Conservation (phyloP, 495 filamentous ascomycete genomes). For the Penicillium goetzii region DNA sequence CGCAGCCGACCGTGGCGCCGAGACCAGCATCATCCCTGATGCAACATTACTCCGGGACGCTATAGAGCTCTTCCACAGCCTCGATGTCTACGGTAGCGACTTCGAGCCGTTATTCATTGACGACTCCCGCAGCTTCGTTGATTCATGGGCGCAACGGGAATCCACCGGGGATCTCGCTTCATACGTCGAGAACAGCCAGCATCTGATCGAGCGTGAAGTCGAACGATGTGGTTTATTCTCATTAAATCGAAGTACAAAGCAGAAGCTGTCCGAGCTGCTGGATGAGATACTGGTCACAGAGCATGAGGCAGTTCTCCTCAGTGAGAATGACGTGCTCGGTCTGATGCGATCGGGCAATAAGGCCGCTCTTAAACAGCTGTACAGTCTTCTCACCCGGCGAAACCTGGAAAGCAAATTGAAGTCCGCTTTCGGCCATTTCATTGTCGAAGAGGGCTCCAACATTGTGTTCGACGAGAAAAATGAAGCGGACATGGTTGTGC, state of each 20-base stretch:
- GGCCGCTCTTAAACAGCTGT: conserved; percentile 72
- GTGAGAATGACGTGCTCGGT: conserved; percentile 62
- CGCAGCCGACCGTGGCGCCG: conserved; percentile 65
- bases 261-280: conserved; percentile 69
- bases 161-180: conserved; percentile 61
- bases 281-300: conserved; percentile 67
- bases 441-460: conserved; percentile 69
- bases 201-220: conserved; percentile 70
- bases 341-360: conserved; percentile 69
- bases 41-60: conserved; percentile 65
- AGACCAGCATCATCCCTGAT: conserved; percentile 45
- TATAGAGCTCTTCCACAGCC: conserved; percentile 77
- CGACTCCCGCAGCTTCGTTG: conserved; percentile 66
- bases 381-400: conserved; percentile 69
- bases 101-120: conserved; percentile 78
- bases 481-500: conserved; percentile 83
- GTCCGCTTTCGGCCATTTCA: conserved; percentile 75
- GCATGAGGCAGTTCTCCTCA: conserved; percentile 64
- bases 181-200: conserved; percentile 70
- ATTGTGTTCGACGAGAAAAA: conserved; percentile 82
- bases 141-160: conserved; percentile 64
- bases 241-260: conserved; percentile 79
- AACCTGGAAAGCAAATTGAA: conserved; percentile 67
- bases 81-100: conserved; percentile 73
- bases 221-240: conserved; percentile 75